Base-by-base conservation (phyloP, 805 yeast genomes). In the Myxozyma kluyveri region DNA sequence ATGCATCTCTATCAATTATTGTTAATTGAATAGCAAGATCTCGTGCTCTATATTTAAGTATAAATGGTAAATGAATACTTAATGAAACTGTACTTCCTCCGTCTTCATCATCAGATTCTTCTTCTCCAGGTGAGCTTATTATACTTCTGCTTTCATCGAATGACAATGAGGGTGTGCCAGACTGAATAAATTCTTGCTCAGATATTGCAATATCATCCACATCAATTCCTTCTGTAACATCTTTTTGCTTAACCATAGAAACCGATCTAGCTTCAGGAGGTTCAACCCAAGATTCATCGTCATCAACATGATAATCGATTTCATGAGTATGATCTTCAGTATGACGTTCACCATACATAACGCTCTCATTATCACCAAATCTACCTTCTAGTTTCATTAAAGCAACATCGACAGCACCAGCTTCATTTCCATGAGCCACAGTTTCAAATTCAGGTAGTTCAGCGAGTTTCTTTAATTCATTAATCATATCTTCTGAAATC, bases 11-110 rank as follows among this genome's bases (percentile, higher is more conserved):
- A 67, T 93, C 99, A 57, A 91, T 85, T 44, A 87, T 66, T 0
- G 98, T 91, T 68, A 91, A 75, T 58, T 91, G 97, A 57, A 82
- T 79, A 4, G 95, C 89, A 27, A 93, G 69, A 0, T 78, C 71
- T 49, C 73, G 69, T 1, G 96, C 82, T 50, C 77, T 81, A 66
- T 80, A 84, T 67, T 84, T 80, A 61, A 93, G 74, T 31, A 90
- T 76, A 65, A 93, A 91, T 2, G 97, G 89, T 6, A 86, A 78
- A 66, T 93, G 99, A 47, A 37, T 58, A 42, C 41, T 62, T 58
- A 47, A 42, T 17, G 50, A 54, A 7, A 55, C 59, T 9, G 48
- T 47, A 46, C 59, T 54, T 9, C 59, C n/a, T 29, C 14, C 33
- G 33, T 14, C 33, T 29, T 14, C 12, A 9, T 29, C 33, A 29